Conservation (phyloP, 768 basidiomycete species). For the Neoboletus subvelutipes region DNA sequence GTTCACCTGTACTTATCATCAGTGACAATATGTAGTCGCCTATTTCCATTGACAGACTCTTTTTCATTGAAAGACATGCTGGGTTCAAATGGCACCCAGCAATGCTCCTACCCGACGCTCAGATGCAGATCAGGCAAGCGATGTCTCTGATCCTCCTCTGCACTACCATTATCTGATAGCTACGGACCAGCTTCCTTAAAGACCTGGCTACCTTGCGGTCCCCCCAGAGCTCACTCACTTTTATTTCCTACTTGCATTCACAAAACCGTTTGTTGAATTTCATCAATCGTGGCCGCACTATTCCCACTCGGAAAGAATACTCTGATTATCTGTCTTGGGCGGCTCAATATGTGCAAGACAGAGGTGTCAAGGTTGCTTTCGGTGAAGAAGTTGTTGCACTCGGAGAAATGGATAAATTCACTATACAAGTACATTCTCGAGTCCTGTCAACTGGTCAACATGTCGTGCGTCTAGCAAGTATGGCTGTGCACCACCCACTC, state of each 20-base stretch:
- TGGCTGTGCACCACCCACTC: constrained; percentile 16
- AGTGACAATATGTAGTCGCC: constrained; percentile 8
- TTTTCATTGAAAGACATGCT: constrained; percentile 50
- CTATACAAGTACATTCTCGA: constrained; percentile 40
- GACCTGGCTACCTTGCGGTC: constrained; percentile 54
- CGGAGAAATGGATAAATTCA: constrained; percentile 31
- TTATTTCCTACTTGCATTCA: constrained; percentile 51
- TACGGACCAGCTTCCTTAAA: constrained; percentile 43
- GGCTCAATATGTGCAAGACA: constrained; percentile 42
- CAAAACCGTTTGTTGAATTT: constrained; percentile 49
- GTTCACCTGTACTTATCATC: neutral
- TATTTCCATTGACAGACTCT: constrained; percentile 30
- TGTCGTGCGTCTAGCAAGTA: constrained; percentile 38
- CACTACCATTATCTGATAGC: constrained; percentile 4
- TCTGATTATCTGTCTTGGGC: constrained; percentile 57
- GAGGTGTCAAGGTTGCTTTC: constrained; percentile 44
- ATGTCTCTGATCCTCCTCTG: neutral
- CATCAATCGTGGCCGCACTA: constrained; percentile 52
- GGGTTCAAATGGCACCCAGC: constrained; percentile 56
- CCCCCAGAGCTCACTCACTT: constrained; percentile 51
- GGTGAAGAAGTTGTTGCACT: constrained; percentile 48
- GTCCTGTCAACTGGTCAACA: constrained; percentile 37
- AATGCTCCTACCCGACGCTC: constrained; percentile 51
- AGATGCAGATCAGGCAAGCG: constrained; percentile 52
- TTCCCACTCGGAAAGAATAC: constrained; percentile 53